Percentiles rank a stretch among this genome's conserved stretches.
These are phyloP conservation scores for Eucalyptus regnans DNA, from an alignment of 345 rosid species.

Conservation along the genomic window DNA sequence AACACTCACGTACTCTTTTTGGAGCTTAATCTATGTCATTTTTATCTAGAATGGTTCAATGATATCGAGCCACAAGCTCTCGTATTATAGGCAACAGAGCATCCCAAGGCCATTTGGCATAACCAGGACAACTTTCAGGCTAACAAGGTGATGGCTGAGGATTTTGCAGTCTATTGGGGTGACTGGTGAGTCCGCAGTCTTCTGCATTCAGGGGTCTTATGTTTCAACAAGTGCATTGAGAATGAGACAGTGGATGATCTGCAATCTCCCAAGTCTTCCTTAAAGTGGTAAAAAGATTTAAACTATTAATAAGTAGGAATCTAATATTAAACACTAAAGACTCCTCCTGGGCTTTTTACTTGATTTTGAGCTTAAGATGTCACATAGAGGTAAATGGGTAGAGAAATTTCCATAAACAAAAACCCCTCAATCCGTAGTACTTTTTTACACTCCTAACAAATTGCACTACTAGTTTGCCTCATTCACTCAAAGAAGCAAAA, in stretches of 20 bases:
- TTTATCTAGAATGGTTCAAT: neutral
- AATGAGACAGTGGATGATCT: neutral
- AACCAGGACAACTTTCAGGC: neutral
- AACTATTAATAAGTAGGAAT: neutral
- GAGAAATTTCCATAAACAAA: neutral
- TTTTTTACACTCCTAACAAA: neutral
- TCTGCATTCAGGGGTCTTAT: neutral
- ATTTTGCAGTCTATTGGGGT: neutral
- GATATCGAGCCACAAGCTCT: neutral
- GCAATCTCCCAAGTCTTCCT: neutral
- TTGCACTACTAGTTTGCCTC: neutral
- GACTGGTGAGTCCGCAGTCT: neutral
- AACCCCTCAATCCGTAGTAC: neutral
- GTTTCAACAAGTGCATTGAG: neutral
- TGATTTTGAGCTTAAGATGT: neutral
- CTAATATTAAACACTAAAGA: neutral
- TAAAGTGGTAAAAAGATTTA: neutral
- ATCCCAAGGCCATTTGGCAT: neutral
- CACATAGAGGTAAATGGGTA: neutral
- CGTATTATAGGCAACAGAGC: neutral
- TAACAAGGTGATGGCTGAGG: neutral
- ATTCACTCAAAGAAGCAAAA: neutral
- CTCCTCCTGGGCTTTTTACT: neutral
- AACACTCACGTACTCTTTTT: neutral
- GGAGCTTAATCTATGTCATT: neutral